Evolutionary conservation across 2,329 filamentous ascomycete species (phyloP).

Genomic region (Podosphaera aphanis): DNA sequence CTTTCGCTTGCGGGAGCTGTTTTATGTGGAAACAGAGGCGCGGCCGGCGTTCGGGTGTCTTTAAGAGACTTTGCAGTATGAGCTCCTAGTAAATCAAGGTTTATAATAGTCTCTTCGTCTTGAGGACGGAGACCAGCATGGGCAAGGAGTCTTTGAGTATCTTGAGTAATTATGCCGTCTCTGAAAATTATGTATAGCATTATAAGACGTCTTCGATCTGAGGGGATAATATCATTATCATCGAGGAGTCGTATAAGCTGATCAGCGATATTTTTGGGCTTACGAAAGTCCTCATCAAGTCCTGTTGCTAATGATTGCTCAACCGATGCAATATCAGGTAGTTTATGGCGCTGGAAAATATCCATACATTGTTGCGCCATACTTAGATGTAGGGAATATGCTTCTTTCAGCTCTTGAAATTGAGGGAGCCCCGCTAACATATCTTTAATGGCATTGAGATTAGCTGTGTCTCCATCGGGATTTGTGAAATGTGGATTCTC

Average conservation of each 20-base stretch:
- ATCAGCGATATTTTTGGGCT: constrained; percentile 72
- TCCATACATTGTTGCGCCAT: constrained; percentile 98
- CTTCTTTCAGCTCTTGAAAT: constrained; percentile 86
- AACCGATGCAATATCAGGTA: constrained; percentile 65
- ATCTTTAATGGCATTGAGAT: constrained; percentile 77
- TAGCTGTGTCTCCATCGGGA: constrained; percentile 42
- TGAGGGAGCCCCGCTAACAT: constrained; percentile 90
- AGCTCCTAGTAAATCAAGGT: constrained; percentile 62
- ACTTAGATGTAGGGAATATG: constrained; percentile 77
- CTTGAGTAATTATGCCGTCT: constrained; percentile 62
- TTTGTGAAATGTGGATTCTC: constrained; percentile 85
- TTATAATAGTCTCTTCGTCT: constrained; percentile 50
- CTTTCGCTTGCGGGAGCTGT: constrained; percentile 27
- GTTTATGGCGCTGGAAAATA: constrained; percentile 61
- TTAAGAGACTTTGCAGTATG: constrained; percentile 51
- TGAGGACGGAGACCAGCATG: constrained; percentile 58
- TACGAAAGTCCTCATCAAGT: constrained; percentile 74
- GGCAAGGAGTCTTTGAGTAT: constrained; percentile 61
- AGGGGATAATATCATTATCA: constrained; percentile 45
- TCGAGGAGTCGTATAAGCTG: constrained; percentile 74
- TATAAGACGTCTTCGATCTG: constrained; percentile 66
- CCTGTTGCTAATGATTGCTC: constrained; percentile 87
- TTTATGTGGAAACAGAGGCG: constrained; percentile 51
- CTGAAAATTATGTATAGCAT: constrained; percentile 69
- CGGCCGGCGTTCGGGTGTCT: constrained; percentile 42